A percentile compares a stretch with the other conserved stretches of the same genome.
These are phyloP conservation scores for Vitellaria paradoxa DNA, from an alignment of 179 eudicot genomes.

Conservation along the genomic window DNA sequence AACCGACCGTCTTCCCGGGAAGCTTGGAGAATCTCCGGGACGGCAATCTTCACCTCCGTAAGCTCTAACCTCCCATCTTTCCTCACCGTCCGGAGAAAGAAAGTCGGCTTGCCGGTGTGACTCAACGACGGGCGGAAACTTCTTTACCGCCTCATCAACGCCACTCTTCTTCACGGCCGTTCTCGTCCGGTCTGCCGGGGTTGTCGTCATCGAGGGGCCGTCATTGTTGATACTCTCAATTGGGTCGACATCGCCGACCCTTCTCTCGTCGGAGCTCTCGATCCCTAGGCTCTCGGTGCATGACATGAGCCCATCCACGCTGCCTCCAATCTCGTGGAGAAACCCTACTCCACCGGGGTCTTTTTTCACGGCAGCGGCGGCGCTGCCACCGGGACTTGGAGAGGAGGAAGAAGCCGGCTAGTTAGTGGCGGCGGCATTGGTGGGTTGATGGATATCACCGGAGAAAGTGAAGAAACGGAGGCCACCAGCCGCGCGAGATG, in stretches of 20 bases:
- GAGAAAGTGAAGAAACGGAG: slow-evolving; percentile 3
- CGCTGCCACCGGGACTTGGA: too few species aligned
- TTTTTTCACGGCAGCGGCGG: background rate
- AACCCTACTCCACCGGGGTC: slow-evolving; percentile 17
- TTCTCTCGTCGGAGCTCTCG: slow-evolving; percentile 60
- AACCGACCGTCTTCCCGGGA: slow-evolving; percentile 59
- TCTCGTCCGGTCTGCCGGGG: background rate
- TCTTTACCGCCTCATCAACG: slow-evolving; percentile 7
- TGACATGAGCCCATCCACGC: slow-evolving; percentile 31
- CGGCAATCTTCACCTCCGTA: slow-evolving; percentile 32
- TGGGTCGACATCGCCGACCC: slow-evolving; percentile 10
- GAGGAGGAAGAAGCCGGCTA: background rate
- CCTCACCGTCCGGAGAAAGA: slow-evolving; percentile 40
- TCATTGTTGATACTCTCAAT: background rate
- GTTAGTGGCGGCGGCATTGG: slow-evolving; percentile 1
- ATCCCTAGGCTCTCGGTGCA: slow-evolving; percentile 63
- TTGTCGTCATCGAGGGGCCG: background rate
- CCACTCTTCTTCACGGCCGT: background rate
- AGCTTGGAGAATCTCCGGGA: slow-evolving; percentile 41
- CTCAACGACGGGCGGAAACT: slow-evolving; percentile 60
- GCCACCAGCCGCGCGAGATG: background rate
- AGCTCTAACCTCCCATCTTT: slow-evolving; percentile 49
- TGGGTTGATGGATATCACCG: background rate
- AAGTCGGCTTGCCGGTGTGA: slow-evolving; percentile 34
- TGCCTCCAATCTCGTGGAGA: slow-evolving; percentile 17